These are phyloP conservation scores for Fusarium scirpi DNA, from an alignment of 2,329 filamentous ascomycete genomes.

Conservation along the genomic window DNA sequence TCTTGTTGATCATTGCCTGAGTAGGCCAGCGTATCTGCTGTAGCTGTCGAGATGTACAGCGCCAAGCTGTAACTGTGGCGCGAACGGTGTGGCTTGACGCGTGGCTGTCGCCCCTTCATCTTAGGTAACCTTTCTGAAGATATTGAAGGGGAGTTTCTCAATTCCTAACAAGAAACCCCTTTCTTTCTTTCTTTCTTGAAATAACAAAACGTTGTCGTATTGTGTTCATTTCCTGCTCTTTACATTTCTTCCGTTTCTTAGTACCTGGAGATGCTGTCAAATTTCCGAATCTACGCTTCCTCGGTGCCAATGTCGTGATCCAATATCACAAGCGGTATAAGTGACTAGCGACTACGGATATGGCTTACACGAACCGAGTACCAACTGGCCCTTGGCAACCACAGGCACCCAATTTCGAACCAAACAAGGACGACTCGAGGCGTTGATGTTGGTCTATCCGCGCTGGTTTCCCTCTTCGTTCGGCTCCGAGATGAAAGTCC, in stretches of 20 bases:
- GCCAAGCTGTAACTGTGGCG: slow-evolving; percentile 13
- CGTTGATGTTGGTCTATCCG: too few relatives aligned
- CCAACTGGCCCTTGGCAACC: slow-evolving; percentile 15
- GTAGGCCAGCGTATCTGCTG: neutral
- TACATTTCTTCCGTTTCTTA: neutral
- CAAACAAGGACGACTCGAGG: neutral
- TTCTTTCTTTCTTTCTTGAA: neutral
- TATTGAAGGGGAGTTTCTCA: neutral
- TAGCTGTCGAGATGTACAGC: slow-evolving; percentile 3
- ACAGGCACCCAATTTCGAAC: slow-evolving; percentile 7
- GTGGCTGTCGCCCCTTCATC: slow-evolving; percentile 32
- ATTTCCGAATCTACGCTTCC: neutral
- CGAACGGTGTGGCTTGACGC: slow-evolving; percentile 33
- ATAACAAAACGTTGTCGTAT: neutral
- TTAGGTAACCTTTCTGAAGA: neutral
- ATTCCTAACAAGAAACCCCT: slow-evolving; percentile 1
- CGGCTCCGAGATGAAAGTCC: neutral
- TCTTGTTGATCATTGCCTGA: slow-evolving; percentile 36
- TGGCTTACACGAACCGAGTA: slow-evolving; percentile 5
- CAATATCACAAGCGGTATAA: slow-evolving; percentile 11
- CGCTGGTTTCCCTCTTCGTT: neutral
- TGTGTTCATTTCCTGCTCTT: neutral
- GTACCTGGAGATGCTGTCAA: slow-evolving; percentile 1
- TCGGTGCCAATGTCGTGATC: neutral
- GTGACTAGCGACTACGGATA: slow-evolving; percentile 1